Evolutionary conservation across 2,329 filamentous ascomycete genomes (phyloP), one percentile per base, ranked within the genome.

Genomic region (Plenodomus biglobosus): DNA sequence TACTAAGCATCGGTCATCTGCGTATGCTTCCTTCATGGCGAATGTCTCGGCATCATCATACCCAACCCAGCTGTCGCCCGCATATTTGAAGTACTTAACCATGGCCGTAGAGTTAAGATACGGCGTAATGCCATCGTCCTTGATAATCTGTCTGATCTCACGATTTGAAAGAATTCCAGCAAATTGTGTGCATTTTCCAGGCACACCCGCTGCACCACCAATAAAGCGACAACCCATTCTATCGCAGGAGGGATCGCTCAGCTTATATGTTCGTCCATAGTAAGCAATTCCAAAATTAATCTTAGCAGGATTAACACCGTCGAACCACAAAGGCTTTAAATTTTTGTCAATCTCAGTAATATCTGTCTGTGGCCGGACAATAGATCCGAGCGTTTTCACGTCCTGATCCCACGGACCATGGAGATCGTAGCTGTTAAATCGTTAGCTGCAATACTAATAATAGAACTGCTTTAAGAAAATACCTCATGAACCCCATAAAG

Each of bases 21-120:
- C 75, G 16, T 73, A 80, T 22, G 65, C 70, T 1, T 69, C 85
- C 11, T 76, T 82, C 21, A 62, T 76, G 1, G 67, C 50, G n/a
- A 71, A 55, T 1, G 72, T 75, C 0, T 67, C 52, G 0, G 32
- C 46, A 47, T 75, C 68, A 44, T 76, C 71, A 45, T 70, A 75
- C 1, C 63, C 66, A 3, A 75, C 62, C 70, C 71, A 75, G 44
- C 71, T 65, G 38, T 69, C 48, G 22, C 57, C 38, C 21, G n/a
- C n/a, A n/a, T 43, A 74, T 0, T 48, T 48, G 16, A 71, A 42
- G 19, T 69, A 53, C 46, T 69, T 71, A 46, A 72, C 59, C 41
- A 57, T 59, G 1, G 58, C 64, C 36, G 59, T 60, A 2, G 51
- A 38, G 19, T 66, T 44, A 19, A 62, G 42, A 19, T 51, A 44